Conservation (phyloP, 192 early-diverging fungal species). For the Dissophora globulifera region DNA sequence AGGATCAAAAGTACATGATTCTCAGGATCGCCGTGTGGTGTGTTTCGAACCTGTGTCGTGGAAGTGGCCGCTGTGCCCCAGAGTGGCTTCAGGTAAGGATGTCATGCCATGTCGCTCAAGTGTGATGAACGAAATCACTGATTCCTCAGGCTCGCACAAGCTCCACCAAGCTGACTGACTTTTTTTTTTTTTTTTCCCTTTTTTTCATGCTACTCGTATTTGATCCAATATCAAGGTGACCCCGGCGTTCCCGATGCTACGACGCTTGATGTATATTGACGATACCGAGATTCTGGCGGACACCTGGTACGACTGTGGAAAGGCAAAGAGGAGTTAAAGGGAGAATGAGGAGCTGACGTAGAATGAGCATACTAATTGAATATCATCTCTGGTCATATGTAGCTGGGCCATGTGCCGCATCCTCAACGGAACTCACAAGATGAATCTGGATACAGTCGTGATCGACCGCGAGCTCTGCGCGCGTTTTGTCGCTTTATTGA, state of each 20-base stretch:
- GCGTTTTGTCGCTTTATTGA: conserved; percentile 33
- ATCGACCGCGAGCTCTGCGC: conserved; percentile 43
- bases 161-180: no score
- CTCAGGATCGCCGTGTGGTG: conserved; percentile 51
- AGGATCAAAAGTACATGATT: conserved; percentile 54
- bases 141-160: no score
- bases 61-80: conserved; percentile 44
- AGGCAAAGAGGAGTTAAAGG: no score
- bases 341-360: no score
- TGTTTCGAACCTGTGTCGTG: conserved; percentile 46
- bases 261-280: conserved; percentile 47
- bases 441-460: conserved; percentile 43
- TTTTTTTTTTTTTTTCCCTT: no score
- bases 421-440: conserved; percentile 48
- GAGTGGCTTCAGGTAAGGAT: conserved; percentile 49
- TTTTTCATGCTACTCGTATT: no score
- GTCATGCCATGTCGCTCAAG: not conserved
- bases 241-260: conserved; percentile 47
- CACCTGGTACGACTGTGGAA: conserved; percentile 43
- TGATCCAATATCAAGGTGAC: conserved; percentile 19
- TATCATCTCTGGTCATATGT: no score
- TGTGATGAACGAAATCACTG: no score
- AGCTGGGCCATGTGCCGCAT: conserved; percentile 55
- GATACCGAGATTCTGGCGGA: conserved; percentile 49
- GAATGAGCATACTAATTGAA: no score